These are phyloP conservation scores for Malania oleifera DNA, from an alignment of 164 flowering plant species.

Conservation along the genomic window DNA sequence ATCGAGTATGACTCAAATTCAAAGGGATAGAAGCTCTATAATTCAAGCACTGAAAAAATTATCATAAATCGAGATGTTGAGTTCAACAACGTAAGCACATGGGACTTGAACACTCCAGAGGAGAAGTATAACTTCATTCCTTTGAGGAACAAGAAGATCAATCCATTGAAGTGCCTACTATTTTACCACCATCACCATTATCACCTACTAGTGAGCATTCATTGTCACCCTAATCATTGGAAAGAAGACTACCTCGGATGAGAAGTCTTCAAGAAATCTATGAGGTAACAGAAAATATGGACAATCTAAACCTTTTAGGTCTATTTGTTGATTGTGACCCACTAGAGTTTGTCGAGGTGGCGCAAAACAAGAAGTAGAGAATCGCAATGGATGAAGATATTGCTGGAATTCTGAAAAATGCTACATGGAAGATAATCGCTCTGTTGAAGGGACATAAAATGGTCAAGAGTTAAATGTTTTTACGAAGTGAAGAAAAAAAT, in stretches of 20 bases:
- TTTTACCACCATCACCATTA: no score
- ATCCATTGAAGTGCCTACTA: no score
- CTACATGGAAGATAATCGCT: background rate
- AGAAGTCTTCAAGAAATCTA: background rate
- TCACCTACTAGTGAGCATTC: no score
- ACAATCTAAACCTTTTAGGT: background rate
- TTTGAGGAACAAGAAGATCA: no score
- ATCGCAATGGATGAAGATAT: no score
- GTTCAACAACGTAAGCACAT: conserved; percentile 1
- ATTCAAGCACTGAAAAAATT: background rate
- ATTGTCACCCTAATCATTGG: no score
- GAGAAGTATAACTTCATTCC: background rate
- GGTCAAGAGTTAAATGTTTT: no score
- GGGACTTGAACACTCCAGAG: background rate
- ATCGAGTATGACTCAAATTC: conserved; percentile 6
- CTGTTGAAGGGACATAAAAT: conserved; percentile 2
- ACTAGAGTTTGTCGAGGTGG: no score
- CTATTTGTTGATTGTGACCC: background rate
- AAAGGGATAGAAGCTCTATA: background rate
- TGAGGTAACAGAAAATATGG: background rate
- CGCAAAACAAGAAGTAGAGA: no score
- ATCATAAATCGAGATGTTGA: conserved; percentile 6
- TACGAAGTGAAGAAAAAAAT: no score
- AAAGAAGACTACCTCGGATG: background rate
- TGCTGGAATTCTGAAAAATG: background rate